Evolutionary conservation across 2,329 filamentous ascomycete genomes (phyloP).

Genomic region (Colletotrichum siamense): DNA sequence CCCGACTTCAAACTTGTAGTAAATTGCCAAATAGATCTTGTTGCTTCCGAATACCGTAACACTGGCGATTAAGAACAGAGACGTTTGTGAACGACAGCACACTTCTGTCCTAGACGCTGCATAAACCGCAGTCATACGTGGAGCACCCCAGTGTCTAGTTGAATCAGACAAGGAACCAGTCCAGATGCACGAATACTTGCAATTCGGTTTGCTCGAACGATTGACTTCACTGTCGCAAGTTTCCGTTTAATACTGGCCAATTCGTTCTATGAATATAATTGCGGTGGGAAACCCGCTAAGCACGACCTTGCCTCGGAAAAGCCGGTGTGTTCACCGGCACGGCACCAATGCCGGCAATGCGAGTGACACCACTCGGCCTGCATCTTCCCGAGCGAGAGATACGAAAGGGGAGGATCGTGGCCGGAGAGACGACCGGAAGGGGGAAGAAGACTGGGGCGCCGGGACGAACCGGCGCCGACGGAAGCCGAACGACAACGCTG

Average conservation of each 20-base stretch:
- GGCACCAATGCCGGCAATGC: background rate
- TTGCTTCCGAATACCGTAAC: background rate
- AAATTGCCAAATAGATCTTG: too few relatives aligned
- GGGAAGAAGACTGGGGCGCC: background rate
- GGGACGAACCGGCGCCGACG: conserved; percentile 14
- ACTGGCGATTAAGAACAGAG: background rate
- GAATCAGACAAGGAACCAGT: background rate
- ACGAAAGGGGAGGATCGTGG: background rate
- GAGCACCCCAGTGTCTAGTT: background rate
- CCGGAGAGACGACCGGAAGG: conserved; percentile 3
- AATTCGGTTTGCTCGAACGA: too few relatives aligned
- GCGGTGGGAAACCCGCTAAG: background rate
- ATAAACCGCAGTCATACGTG: background rate
- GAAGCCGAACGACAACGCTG: conserved; percentile 2
- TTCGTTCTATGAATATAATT: background rate
- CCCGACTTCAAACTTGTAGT: too few relatives aligned
- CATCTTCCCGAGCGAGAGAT: background rate
- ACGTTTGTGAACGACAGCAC: accelerated
- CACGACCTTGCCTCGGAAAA: background rate
- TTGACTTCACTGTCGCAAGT: too few relatives aligned
- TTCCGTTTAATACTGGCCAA: too few relatives aligned
- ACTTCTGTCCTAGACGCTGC: background rate
- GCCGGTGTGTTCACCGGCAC: background rate
- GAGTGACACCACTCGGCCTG: background rate
- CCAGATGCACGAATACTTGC: too few relatives aligned